Evolutionary conservation across 2,329 filamentous ascomycete species (phyloP).

Genomic region (Cadophora sp.): DNA sequence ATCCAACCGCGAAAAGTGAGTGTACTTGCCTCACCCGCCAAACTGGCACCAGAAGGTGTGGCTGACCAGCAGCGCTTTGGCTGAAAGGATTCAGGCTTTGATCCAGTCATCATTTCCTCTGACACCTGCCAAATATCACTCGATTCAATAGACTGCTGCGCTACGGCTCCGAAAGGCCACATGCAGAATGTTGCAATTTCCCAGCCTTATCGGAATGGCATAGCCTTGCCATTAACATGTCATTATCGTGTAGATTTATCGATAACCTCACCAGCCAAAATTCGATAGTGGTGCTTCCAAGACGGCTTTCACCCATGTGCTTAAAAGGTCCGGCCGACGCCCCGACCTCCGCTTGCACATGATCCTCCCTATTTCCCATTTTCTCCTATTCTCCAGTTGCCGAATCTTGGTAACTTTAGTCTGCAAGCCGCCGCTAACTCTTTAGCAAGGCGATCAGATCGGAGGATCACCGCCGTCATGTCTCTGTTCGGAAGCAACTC

Average conservation of each 20-base stretch:
- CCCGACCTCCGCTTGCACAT: background rate
- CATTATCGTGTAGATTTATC: conserved; percentile 1
- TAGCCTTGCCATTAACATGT: conserved; percentile 13
- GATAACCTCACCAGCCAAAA: conserved; percentile 11
- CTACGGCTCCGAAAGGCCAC: conserved; percentile 10
- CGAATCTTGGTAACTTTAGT: background rate
- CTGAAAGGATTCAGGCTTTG: background rate
- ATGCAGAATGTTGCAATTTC: conserved; percentile 20
- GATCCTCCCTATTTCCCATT: conserved; percentile 21
- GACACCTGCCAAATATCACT: conserved; percentile 15
- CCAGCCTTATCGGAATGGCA: conserved; percentile 14
- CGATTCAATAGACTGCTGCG: conserved; percentile 16
- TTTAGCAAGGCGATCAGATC: background rate
- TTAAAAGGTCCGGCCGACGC: background rate
- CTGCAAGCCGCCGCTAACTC: background rate
- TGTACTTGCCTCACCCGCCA: background rate
- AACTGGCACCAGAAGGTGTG: conserved; percentile 8
- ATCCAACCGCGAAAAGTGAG: conserved; percentile 3
- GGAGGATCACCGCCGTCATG: conserved; percentile 2
- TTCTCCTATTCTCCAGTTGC: conserved; percentile 16
- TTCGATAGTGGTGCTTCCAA: conserved; percentile 14
- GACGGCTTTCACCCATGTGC: conserved; percentile 3
- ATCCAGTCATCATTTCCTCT: conserved; percentile 1
- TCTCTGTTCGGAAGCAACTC: conserved; percentile 12
- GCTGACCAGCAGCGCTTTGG: background rate